Base-by-base conservation (phyloP, 2,329 filamentous ascomycete species). In the Ceratocystis ficicola region DNA sequence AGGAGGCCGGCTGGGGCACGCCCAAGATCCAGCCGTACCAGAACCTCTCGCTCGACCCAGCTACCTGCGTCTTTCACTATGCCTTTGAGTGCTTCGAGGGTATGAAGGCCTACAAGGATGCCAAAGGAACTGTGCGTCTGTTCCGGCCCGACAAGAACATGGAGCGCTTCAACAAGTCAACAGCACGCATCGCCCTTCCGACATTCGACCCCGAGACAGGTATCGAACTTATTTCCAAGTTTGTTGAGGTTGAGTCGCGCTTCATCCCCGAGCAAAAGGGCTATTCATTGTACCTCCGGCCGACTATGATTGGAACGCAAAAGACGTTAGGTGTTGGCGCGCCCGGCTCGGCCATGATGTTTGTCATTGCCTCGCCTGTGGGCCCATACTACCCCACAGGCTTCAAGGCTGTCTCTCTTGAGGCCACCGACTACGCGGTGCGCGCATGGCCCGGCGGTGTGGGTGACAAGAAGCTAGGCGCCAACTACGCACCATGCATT, bases 401-500 rank as follows among this genome's bases (percentile, higher is more conserved):
- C 68, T 97, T 99, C 86, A 97, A 97, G 80, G 94, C 94, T 68
- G 84, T 99, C 63, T 92, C 89, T 1, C 83, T 99, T 65, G 94
- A 97, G 79, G 94, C 94, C 30, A 97, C 94, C 64, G 89, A 95
- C 78, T 96, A 96, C 76, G 93, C 93, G 65, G 91, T 96, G 69
- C 90, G 94, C 70, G 94, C 94, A 66, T 99, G 94, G 94, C 94
- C 94, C 60, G 94, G 94, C 68, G 94, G 94, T 74, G 93, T 96
- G 41, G 94, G 94, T 72, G 91, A 97, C 80, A 95, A 94, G 85
- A 99, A 99, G 80, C 86, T 99, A 44, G 94, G 94, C 69, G 94
- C 93, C 73, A 99, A 99, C 83, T 99, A 99, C 76, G 94, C 94
- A n/a, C 94, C 94, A 5, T 97, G 94, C 79, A 93, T 99, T 72